A percentile compares a stretch with the other conserved stretches of the same genome.
phyloP scores from a whole-genome alignment of 306 rosid genomes.

The Trichosanthes cucumerina region DNA sequence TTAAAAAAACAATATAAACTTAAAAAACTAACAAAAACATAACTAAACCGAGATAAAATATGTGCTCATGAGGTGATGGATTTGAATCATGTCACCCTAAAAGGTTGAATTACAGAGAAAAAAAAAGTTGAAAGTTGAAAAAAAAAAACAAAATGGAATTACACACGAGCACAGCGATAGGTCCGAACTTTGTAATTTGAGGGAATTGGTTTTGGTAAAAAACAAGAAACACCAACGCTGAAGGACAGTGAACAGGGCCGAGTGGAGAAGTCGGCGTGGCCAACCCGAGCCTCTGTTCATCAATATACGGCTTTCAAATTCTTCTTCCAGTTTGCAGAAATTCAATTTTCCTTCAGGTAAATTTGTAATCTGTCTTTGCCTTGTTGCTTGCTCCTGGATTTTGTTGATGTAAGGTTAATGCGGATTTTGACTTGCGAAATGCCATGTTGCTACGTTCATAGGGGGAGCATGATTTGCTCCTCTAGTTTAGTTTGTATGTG shows the following conservation, averaged over 20 bases:
- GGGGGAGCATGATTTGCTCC: not conserved
- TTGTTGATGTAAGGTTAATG: not conserved
- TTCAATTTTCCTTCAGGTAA: not conserved
- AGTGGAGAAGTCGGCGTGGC: constrained; percentile 28
- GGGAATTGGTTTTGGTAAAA: constrained; percentile 48
- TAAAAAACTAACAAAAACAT: no score
- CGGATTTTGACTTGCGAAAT: not conserved
- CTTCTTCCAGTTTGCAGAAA: not conserved
- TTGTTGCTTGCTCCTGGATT: not conserved
- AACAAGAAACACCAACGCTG: constrained; percentile 28
- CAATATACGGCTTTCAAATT: not conserved
- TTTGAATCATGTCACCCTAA: no score
- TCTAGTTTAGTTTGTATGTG: not conserved
- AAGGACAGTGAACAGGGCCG: constrained; percentile 17
- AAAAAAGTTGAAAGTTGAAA: no score
- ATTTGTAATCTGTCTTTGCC: not conserved
- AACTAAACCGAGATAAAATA: no score
- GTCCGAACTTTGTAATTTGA: constrained; percentile 48
- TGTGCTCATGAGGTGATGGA: no score
- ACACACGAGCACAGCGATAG: constrained; percentile 37
- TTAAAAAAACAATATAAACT: no score
- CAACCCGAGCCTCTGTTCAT: constrained; percentile 22
- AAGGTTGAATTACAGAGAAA: no score
- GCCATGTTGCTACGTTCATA: not conserved
- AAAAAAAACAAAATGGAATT: not conserved